These are phyloP conservation scores for Suillus fuscotomentosus DNA, from an alignment of 768 basidiomycete genomes.

Conservation along the genomic window DNA sequence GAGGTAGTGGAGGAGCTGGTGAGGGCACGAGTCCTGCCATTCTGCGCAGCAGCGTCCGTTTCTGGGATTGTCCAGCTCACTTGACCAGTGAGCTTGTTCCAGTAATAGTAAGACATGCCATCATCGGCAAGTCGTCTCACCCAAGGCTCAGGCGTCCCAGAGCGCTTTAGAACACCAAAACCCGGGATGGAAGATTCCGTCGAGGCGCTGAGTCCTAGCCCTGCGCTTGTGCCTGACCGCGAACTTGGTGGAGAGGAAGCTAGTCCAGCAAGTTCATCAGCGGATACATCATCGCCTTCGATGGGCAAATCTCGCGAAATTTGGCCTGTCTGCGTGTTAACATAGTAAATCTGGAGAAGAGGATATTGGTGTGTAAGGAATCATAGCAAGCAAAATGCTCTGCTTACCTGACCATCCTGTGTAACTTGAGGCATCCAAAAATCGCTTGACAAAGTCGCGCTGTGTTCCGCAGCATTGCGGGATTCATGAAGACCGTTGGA, in stretches of 20 bases:
- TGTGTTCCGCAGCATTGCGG: conserved; percentile 24
- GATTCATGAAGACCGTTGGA: conserved; percentile 39
- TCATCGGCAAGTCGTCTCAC: conserved; percentile 77
- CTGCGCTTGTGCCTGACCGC: conserved; percentile 53
- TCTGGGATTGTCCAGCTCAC: conserved; percentile 72
- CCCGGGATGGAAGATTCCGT: conserved; percentile 43
- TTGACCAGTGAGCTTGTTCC: conserved; percentile 67
- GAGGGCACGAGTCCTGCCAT: conserved; percentile 32
- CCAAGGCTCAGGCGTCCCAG: conserved; percentile 81
- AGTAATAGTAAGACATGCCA: conserved; percentile 76
- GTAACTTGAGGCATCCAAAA: conserved; percentile 93
- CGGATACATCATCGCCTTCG: conserved; percentile 65
- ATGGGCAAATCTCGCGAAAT: conserved; percentile 81
- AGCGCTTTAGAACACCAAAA: conserved; percentile 58
- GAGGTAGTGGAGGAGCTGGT: conserved; percentile 34
- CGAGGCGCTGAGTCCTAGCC: conserved; percentile 43
- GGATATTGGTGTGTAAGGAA: neutral
- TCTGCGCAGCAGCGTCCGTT: conserved; percentile 22
- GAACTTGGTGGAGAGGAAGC: conserved; percentile 53
- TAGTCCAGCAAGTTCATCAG: conserved; percentile 60
- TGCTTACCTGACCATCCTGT: conserved; percentile 74
- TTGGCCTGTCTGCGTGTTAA: conserved; percentile 86
- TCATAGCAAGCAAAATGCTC: conserved; percentile 5
- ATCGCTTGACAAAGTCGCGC: conserved; percentile 53
- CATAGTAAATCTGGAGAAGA: conserved; percentile 81